Evolutionary conservation across 2,329 filamentous ascomycete genomes (phyloP).

Genomic region (Zymoseptoria passerinii): DNA sequence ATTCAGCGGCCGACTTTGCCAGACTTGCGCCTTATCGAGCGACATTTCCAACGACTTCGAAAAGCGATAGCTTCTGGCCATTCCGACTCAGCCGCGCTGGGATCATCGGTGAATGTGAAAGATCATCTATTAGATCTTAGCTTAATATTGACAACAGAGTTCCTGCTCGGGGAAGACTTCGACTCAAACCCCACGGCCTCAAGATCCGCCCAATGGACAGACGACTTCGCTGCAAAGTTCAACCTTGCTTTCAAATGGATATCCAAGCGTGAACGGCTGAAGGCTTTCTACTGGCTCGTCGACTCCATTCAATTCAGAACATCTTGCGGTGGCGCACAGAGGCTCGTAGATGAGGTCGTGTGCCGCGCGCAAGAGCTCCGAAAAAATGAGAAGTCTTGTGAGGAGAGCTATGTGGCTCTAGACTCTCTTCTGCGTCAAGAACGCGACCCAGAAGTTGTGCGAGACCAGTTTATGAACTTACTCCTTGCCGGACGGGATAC

Average conservation of each 20-base stretch:
- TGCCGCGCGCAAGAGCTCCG: neutral
- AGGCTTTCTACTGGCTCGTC: slow-evolving; percentile 6
- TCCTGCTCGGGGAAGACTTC: slow-evolving; percentile 3
- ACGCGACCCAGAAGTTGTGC: neutral
- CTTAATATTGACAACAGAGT: slow-evolving; percentile 2
- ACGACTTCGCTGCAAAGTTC: slow-evolving; percentile 2
- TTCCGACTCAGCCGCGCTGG: neutral
- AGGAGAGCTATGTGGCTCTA: slow-evolving; percentile 1
- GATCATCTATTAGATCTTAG: slow-evolving; percentile 2
- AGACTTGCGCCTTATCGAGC: slow-evolving; percentile 3
- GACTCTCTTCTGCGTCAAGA: slow-evolving; percentile 1
- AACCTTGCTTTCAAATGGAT: slow-evolving; percentile 3
- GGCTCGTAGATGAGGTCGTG: slow-evolving; percentile 1
- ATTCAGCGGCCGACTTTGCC: slow-evolving; percentile 4
- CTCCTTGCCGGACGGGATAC: slow-evolving; percentile 7
- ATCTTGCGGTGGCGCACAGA: neutral
- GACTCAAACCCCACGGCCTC: neutral
- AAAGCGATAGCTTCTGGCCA: neutral
- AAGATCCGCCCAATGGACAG: neutral
- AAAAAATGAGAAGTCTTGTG: neutral
- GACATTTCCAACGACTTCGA: slow-evolving; percentile 3
- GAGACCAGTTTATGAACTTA: slow-evolving; percentile 6
- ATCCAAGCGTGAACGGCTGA: slow-evolving; percentile 2
- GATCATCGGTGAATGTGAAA: slow-evolving; percentile 1
- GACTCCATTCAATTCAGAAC: slow-evolving; percentile 1